Evolutionary conservation across 208 protist species (phyloP), one percentile per base, ranked within the genome.

Genomic region (Wallacemonas sp.): DNA sequence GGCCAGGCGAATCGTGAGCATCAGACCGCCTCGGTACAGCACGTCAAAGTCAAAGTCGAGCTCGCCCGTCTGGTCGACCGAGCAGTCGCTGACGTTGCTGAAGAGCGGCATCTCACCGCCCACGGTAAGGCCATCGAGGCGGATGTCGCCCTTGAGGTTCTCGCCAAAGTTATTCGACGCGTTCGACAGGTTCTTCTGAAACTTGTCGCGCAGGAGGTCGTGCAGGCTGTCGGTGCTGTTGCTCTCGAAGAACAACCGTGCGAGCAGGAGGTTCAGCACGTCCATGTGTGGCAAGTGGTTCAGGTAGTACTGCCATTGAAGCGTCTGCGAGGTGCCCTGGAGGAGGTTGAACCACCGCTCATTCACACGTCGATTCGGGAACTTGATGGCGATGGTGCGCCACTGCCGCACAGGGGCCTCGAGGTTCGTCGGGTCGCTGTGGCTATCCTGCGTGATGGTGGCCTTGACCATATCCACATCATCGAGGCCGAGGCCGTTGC

Each of bases 291-390:
- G 87, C 45, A 93, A 48, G 50, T 84, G 81, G 12, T 76, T 77
- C 45, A 95, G 67, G 59, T 84, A 95, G 20, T 79, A 63, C 39
- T 75, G 67, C 84, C 87, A 95, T 65, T 91, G 75, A 1, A 52
- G 65, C 18, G 90, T 88, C 61, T 90, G 79, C 23, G 62, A 38
- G 23, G 81, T 93, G 31, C 57, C 64, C 42, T 90, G 74, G 2
- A 95, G 74, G 1, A 95, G 59, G 54, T 91, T 95, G 25, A 89
- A 74, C 87, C 90, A 95, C 26, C 90, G 78, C 76, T 95, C 90
- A 64, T 86, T 77, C 48, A 91, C 87, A 18, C 87, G 82, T 0
- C 81, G 80, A 2, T 86, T 89, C 7, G 81, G 83, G 36, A 95
- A 82, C 76, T 93, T 92, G 36, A 95, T 88, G 7, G 82, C 71